phyloP scores from a whole-genome alignment of 805 yeast species.

The Saccharomyces eubayanus region DNA sequence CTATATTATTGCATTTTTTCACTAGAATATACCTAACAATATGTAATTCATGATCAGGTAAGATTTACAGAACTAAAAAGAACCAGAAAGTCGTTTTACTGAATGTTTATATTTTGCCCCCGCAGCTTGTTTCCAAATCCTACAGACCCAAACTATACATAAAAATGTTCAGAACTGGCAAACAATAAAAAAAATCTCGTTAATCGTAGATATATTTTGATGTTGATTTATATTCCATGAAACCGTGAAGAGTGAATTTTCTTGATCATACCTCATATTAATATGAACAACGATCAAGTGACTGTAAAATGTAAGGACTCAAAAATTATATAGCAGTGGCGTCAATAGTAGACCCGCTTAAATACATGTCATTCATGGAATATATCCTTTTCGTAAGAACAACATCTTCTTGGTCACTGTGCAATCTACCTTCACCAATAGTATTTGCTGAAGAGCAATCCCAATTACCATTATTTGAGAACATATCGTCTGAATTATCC shows the following conservation, averaged over 20 bases:
- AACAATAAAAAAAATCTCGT: no score
- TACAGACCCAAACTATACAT: no score
- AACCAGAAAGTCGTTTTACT: no score
- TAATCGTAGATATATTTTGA: no score
- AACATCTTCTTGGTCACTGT: background rate
- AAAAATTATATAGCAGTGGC: background rate
- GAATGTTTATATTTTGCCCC: no score
- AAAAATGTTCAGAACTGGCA: no score
- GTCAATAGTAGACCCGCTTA: conserved; percentile 18
- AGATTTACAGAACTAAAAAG: background rate
- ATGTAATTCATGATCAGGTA: background rate
- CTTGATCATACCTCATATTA: no score
- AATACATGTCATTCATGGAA: conserved; percentile 9
- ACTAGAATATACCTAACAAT: background rate
- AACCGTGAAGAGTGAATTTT: no score
- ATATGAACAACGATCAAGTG: no score
- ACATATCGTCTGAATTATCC: background rate
- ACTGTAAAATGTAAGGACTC: background rate
- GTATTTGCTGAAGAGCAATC: background rate
- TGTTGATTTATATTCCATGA: no score
- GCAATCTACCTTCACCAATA: background rate
- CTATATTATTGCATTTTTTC: background rate
- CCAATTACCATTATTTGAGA: background rate
- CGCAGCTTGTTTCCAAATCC: no score
- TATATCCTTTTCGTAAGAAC: conserved; percentile 7